These are phyloP conservation scores for Schizophyllum amplum DNA, from an alignment of 1,284 basidiomycete species.

Conservation along the genomic window DNA sequence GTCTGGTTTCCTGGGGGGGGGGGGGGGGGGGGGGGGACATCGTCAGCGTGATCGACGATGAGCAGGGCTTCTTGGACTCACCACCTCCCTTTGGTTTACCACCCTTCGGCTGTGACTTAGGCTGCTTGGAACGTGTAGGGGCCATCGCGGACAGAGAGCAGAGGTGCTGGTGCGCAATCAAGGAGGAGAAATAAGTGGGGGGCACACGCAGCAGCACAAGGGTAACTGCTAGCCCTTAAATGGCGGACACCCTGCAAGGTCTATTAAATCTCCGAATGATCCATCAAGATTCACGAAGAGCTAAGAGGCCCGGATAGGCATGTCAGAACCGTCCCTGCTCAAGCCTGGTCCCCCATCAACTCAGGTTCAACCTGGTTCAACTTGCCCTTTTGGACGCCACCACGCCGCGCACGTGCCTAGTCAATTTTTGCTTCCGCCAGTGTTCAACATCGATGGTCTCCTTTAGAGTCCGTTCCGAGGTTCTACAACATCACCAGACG, in stretches of 20 bases:
- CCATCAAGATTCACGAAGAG: not conserved
- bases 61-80: not conserved
- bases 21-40: too few species aligned
- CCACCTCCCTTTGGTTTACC: not conserved
- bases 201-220: not conserved
- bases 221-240: not conserved
- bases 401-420: not conserved
- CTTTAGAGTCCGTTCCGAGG: too few species aligned
- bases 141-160: not conserved
- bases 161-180: not conserved
- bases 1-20: not conserved
- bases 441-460: not conserved
- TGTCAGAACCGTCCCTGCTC: not conserved
- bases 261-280: not conserved
- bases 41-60: not conserved
- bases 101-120: not conserved
- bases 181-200: not conserved
- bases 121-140: not conserved
- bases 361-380: not conserved
- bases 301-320: not conserved
- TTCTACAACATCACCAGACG: not conserved
- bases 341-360: not conserved
- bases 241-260: not conserved
- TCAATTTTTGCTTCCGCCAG: not conserved
- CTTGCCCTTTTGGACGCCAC: not conserved